phyloP scores from a whole-genome alignment of 306 rosid species.

The Carpinus fangiana region DNA sequence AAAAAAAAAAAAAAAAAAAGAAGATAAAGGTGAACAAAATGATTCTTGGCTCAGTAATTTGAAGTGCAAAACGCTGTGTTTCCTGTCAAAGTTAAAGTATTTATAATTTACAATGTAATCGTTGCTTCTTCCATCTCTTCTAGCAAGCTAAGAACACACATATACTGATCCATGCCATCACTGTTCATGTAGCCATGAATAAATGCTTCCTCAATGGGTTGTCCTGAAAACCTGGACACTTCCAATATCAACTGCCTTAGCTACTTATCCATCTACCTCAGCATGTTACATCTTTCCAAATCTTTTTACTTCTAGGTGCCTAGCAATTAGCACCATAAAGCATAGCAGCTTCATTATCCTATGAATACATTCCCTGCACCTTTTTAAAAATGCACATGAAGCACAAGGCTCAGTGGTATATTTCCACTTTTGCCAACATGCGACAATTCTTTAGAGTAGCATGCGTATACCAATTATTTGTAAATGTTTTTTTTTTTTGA shows the following conservation, averaged over 20 bases:
- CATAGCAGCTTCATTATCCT: not conserved
- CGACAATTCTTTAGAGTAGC: constrained; percentile 11
- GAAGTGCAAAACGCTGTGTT: not conserved
- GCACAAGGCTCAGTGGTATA: not conserved
- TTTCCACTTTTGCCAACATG: constrained; percentile 12
- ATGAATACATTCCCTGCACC: not conserved
- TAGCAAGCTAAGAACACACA: not conserved
- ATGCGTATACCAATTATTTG: constrained; percentile 17
- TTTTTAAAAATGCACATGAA: not conserved
- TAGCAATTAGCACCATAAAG: constrained; percentile 1
- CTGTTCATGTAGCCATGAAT: not conserved
- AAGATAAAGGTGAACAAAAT: not conserved
- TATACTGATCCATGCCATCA: not conserved
- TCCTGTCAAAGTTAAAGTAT: not conserved
- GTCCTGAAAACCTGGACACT: constrained; percentile 15
- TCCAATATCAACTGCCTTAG: constrained; percentile 6
- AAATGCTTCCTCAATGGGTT: not conserved
- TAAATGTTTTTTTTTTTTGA: not conserved
- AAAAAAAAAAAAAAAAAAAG: not conserved
- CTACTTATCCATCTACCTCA: constrained; percentile 13
- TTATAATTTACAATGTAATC: not conserved
- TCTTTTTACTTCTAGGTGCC: not conserved
- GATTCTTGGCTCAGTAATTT: not conserved
- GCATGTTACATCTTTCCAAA: not conserved
- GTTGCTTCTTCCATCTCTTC: not conserved